These are phyloP conservation scores for Aspergillus aculeatinus DNA, from an alignment of 2,329 filamentous ascomycete species.

Conservation along the genomic window DNA sequence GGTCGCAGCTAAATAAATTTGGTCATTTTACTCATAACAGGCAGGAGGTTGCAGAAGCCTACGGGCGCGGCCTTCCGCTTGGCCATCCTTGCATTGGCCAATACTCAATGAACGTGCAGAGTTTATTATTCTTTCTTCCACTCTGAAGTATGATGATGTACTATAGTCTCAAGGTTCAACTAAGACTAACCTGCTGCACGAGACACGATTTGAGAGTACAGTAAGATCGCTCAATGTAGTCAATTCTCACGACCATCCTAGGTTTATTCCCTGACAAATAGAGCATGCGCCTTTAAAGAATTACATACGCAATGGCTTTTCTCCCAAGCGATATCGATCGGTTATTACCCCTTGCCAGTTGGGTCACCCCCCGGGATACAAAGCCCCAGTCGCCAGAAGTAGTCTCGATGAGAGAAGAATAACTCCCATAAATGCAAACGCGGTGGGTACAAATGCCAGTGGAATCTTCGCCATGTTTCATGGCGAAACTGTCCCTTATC, in stretches of 20 bases:
- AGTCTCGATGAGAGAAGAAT: conserved; percentile 91
- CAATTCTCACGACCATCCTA: background rate
- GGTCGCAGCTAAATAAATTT: too few species aligned
- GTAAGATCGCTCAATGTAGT: too few species aligned
- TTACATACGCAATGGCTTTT: background rate
- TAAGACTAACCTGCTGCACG: too few species aligned
- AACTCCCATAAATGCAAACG: conserved; percentile 83
- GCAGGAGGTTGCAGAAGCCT: too few species aligned
- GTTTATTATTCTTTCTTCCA: too few species aligned
- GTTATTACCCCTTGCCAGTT: conserved; percentile 16
- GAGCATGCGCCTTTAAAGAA: background rate
- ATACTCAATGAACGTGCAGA: too few species aligned
- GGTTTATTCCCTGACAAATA: background rate
- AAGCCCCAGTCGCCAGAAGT: conserved; percentile 90
- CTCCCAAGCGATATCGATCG: background rate
- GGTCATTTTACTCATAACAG: too few species aligned
- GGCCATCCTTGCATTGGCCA: too few species aligned
- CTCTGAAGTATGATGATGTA: too few species aligned
- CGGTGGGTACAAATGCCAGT: conserved; percentile 37
- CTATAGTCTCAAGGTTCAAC: too few species aligned
- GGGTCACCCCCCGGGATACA: conserved; percentile 73
- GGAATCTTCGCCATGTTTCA: conserved; percentile 1
- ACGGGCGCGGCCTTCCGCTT: too few species aligned
- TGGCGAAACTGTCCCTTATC: background rate
- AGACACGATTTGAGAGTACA: too few species aligned